These are phyloP conservation scores for Globisporangium middletonii DNA, from an alignment of 352 stramenopile species.

Conservation along the genomic window DNA sequence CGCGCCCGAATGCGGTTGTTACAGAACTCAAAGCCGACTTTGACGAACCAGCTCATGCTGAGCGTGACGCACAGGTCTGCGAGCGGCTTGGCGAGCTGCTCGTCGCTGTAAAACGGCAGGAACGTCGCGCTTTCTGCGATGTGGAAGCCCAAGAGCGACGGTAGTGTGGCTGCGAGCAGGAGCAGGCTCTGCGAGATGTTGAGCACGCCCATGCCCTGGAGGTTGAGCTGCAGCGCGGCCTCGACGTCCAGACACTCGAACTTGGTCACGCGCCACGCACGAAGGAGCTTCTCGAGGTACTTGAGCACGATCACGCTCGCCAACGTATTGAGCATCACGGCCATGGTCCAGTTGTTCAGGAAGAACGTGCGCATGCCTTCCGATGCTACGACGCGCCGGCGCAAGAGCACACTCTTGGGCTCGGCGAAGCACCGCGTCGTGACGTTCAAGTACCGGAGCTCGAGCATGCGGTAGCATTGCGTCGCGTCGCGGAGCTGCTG, in stretches of 20 bases:
- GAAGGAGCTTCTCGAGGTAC: slow-evolving; percentile 33
- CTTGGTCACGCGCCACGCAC: slow-evolving; percentile 23
- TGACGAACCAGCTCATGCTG: slow-evolving; percentile 49
- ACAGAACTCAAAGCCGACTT: slow-evolving; percentile 36
- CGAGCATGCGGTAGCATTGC: slow-evolving; percentile 36
- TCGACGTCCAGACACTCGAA: slow-evolving; percentile 32
- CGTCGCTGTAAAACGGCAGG: slow-evolving; percentile 14
- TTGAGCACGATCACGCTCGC: slow-evolving; percentile 32
- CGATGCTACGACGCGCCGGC: slow-evolving; percentile 5
- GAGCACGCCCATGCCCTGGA: slow-evolving; percentile 38
- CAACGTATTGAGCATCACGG: slow-evolving; percentile 44
- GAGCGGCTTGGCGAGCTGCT: slow-evolving; percentile 12
- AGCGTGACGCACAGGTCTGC: slow-evolving; percentile 35
- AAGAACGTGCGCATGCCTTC: slow-evolving; percentile 40
- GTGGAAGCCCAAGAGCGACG: slow-evolving; percentile 29
- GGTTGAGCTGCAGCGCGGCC: slow-evolving; percentile 33
- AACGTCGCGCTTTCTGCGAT: slow-evolving; percentile 22
- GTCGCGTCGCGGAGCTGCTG: slow-evolving; percentile 19
- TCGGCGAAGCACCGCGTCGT: slow-evolving; percentile 33
- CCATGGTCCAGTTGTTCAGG: slow-evolving; percentile 30
- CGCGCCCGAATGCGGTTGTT: slow-evolving; percentile 26
- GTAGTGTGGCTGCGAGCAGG: slow-evolving; percentile 24
- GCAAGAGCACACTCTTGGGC: slow-evolving; percentile 15
- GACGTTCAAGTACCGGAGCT: slow-evolving; percentile 20
- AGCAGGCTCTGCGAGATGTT: slow-evolving; percentile 34